Evolutionary conservation across 2,329 filamentous ascomycete species (phyloP).

Genomic region (Periconia sp.): DNA sequence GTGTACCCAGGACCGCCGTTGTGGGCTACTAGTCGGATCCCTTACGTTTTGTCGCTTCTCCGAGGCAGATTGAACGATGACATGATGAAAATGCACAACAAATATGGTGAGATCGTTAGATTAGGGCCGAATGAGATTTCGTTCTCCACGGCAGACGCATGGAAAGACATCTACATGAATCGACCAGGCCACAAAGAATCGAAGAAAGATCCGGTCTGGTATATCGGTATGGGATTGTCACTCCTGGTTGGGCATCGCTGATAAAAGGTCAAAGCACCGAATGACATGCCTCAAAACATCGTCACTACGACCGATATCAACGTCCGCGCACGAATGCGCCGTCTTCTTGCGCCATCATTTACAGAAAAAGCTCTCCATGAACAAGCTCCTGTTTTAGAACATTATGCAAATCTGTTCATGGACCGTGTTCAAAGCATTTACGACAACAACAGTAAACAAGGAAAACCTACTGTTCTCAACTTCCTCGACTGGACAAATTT

Average conservation of each 20-base stretch:
- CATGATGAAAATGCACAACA: conserved; percentile 1
- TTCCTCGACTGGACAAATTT: conserved; percentile 9
- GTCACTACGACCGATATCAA: conserved; percentile 10
- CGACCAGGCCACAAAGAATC: conserved; percentile 1
- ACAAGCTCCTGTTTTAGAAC: conserved; percentile 2
- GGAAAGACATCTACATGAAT: conserved; percentile 8
- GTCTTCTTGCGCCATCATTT: conserved; percentile 7
- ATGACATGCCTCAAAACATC: conserved; percentile 12
- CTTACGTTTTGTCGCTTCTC: conserved; percentile 1
- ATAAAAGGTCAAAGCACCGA: conserved; percentile 4
- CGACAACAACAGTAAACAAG: background rate
- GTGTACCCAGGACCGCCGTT: conserved; percentile 5
- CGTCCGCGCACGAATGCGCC: conserved; percentile 8
- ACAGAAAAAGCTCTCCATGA: conserved; percentile 3
- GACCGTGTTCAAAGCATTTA: background rate
- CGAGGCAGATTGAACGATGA: background rate
- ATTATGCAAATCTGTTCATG: conserved; percentile 3
- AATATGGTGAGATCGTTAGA: conserved; percentile 6
- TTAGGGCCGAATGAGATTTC: conserved; percentile 9
- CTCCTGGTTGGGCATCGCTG: background rate
- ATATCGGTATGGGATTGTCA: conserved; percentile 1
- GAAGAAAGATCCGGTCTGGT: conserved; percentile 4
- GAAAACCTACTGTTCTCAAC: conserved; percentile 2
- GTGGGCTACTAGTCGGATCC: conserved; percentile 1
- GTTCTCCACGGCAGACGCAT: conserved; percentile 3